A percentile compares a stretch with the other conserved stretches of the same genome.
These are phyloP conservation scores for Rhizopogon rudus DNA, from an alignment of 768 basidiomycete species.

Conservation along the genomic window DNA sequence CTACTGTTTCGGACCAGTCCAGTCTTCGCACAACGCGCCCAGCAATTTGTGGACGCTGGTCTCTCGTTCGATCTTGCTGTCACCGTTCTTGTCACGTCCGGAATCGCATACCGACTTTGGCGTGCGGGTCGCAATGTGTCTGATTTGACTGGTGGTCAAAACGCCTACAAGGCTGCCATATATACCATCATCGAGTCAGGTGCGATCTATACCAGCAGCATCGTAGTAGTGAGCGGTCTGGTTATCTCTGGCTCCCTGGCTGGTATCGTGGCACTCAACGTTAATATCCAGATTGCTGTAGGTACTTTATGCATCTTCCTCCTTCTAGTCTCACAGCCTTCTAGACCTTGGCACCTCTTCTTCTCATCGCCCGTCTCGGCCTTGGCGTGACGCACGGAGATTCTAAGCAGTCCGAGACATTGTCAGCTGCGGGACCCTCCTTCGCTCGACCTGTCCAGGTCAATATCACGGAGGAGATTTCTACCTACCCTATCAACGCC, in stretches of 20 bases:
- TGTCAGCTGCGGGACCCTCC: neutral
- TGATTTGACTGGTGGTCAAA: neutral
- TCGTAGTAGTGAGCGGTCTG: slow-evolving; percentile 7
- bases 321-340: neutral
- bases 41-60: neutral
- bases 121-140: neutral
- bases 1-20: neutral
- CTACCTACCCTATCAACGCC: neutral
- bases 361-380: slow-evolving; percentile 11
- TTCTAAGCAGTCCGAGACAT: neutral
- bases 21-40: neutral
- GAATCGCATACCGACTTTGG: slow-evolving; percentile 12
- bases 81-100: slow-evolving; percentile 8
- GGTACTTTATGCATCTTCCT: neutral
- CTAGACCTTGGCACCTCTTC: slow-evolving; percentile 10
- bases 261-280: slow-evolving; percentile 1
- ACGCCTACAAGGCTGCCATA: slow-evolving; percentile 5
- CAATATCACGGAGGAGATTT: neutral
- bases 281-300: slow-evolving; percentile 10
- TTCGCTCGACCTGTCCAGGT: slow-evolving; percentile 1
- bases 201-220: slow-evolving; percentile 8
- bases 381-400: slow-evolving; percentile 4
- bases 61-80: slow-evolving; percentile 7
- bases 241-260: neutral
- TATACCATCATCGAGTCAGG: slow-evolving; percentile 15